Conservation (phyloP, 2,329 filamentous ascomycete genomes). For the Alternaria infectoria region DNA sequence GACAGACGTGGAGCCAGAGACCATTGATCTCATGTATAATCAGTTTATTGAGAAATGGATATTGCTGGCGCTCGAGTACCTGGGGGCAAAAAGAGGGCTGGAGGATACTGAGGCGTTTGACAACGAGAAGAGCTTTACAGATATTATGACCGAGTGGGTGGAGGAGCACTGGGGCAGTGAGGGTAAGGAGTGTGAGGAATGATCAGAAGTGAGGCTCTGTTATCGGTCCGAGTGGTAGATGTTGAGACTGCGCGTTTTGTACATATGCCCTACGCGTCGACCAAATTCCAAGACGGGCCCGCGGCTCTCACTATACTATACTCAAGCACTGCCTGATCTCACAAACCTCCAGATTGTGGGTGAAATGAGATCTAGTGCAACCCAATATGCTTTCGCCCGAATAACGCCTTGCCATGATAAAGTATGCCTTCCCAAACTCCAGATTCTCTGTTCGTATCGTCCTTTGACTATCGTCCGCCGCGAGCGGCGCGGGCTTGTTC, state of each 20-base stretch:
- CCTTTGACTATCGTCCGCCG: constrained; percentile 21
- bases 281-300: not conserved
- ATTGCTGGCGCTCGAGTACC: constrained; percentile 72
- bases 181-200: constrained; percentile 12
- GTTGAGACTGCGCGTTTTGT: not conserved
- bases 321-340: not conserved
- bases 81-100: constrained; percentile 58
- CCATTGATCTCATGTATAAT: constrained; percentile 86
- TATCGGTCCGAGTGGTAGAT: not conserved
- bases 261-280: not conserved
- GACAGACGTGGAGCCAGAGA: constrained; percentile 63
- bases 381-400: constrained; percentile 8
- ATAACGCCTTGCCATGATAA: constrained; percentile 27
- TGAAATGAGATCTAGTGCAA: not conserved
- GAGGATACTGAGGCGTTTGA: constrained; percentile 61
- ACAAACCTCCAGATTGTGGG: not conserved
- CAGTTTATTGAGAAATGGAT: constrained; percentile 90
- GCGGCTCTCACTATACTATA: not conserved
- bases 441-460: constrained; percentile 7
- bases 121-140: constrained; percentile 61
- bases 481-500: constrained; percentile 42
- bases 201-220: not conserved
- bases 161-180: constrained; percentile 58
- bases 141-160: constrained; percentile 66
- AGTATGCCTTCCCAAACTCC: constrained; percentile 22